A percentile compares a stretch with the other conserved stretches of the same genome.
phyloP scores from a whole-genome alignment of 2,329 filamentous ascomycete genomes.

The Macrophomina pseudophaseolina region DNA sequence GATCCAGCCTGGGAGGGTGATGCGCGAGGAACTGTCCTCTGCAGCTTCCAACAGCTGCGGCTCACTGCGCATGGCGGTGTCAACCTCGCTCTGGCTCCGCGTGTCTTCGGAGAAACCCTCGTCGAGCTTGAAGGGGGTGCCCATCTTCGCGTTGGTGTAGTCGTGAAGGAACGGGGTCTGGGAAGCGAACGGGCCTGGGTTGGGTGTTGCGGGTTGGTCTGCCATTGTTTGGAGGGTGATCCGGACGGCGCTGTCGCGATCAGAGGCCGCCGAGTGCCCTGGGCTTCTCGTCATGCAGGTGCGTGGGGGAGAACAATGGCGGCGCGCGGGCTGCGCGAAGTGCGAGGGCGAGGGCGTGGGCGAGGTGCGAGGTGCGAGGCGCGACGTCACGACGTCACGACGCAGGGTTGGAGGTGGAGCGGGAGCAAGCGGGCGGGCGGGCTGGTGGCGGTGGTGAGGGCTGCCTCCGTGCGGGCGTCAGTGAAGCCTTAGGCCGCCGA shows the following conservation, averaged over 20 bases:
- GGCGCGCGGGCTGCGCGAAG: not conserved
- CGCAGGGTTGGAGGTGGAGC: constrained; percentile 12
- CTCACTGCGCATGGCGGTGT: constrained; percentile 46
- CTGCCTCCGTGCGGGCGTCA: constrained; percentile 8
- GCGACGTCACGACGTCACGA: constrained; percentile 9
- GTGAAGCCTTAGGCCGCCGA: constrained; percentile 1
- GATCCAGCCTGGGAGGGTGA: constrained; percentile 60
- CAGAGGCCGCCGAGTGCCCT: constrained; percentile 23
- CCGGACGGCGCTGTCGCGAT: constrained; percentile 8
- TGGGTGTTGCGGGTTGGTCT: constrained; percentile 35
- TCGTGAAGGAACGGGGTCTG: constrained; percentile 41
- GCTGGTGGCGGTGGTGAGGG: not conserved
- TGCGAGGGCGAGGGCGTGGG: not conserved
- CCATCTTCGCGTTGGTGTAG: constrained; percentile 42
- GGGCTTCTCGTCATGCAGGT: constrained; percentile 20
- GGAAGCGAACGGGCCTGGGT: constrained; percentile 35
- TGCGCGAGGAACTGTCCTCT: constrained; percentile 42
- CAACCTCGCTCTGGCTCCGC: constrained; percentile 52
- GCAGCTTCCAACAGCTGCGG: constrained; percentile 34
- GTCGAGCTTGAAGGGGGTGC: constrained; percentile 60
- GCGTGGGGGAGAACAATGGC: not conserved
- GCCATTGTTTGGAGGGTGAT: constrained; percentile 36
- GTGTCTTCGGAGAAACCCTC: constrained; percentile 87
- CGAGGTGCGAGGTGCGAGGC: not conserved
- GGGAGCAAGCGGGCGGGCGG: constrained; percentile 19